Conservation (phyloP, 2,329 filamentous ascomycete species). For the Beauveria scarabaeidicola region DNA sequence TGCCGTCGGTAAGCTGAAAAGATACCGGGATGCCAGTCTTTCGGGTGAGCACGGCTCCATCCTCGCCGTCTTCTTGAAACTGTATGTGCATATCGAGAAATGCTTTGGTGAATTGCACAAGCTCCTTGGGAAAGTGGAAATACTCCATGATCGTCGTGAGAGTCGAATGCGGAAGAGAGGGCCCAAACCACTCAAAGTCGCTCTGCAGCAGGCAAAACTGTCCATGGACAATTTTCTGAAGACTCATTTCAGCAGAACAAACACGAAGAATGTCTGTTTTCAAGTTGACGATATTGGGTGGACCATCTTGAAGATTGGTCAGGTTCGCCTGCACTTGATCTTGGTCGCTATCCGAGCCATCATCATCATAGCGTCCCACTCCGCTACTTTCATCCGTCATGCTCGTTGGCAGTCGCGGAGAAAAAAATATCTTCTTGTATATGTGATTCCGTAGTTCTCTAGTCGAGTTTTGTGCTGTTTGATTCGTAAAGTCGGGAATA, state of each 20-base stretch:
- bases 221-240: slow-evolving; percentile 5
- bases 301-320: neutral
- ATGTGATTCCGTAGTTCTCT: neutral
- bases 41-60: slow-evolving; percentile 21
- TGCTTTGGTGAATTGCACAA: neutral
- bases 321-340: slow-evolving; percentile 21
- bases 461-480: neutral
- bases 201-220: slow-evolving; percentile 35
- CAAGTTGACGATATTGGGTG: neutral
- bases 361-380: slow-evolving; percentile 22
- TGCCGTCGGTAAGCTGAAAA: slow-evolving; percentile 44
- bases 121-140: slow-evolving; percentile 39
- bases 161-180: slow-evolving; percentile 47
- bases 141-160: slow-evolving; percentile 45
- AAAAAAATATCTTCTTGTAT: neutral
- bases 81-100: slow-evolving; percentile 31
- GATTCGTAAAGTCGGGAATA: neutral
- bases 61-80: slow-evolving; percentile 6
- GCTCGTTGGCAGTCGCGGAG: slow-evolving; percentile 33
- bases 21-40: slow-evolving; percentile 47
- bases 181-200: slow-evolving; percentile 51
- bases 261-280: slow-evolving; percentile 9
- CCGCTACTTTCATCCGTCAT: slow-evolving; percentile 26
- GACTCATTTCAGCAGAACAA: slow-evolving; percentile 6
- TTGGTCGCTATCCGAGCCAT: slow-evolving; percentile 24